Evolutionary conservation across 225 moss, liverwort and hornwort genomes (phyloP).

Genomic region (Marchantia paleacea): DNA sequence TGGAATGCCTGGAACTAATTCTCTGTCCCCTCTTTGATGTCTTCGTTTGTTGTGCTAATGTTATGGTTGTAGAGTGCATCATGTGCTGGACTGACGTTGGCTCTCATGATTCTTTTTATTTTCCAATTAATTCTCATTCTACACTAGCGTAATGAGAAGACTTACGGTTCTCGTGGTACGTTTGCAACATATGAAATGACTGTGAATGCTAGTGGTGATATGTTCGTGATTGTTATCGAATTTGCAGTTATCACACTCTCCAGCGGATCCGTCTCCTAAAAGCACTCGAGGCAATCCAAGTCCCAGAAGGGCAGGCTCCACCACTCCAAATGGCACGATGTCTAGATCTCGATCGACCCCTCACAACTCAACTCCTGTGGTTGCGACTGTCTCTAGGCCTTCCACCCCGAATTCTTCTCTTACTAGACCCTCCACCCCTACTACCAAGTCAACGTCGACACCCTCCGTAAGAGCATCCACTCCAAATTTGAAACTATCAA

Average conservation of each 20-base stretch:
- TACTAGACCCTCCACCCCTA: conserved; percentile 66
- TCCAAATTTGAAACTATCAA: conserved; percentile 39
- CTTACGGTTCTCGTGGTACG: no score
- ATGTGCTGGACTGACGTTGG: no score
- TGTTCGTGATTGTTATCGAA: background rate
- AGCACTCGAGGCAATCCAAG: conserved; percentile 44
- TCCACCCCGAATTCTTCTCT: conserved; percentile 35
- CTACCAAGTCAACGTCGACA: conserved; percentile 46
- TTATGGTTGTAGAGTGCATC: no score
- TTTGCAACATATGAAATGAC: no score
- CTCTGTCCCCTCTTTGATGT: no score
- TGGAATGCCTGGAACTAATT: no score
- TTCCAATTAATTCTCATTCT: no score
- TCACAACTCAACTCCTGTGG: conserved; percentile 25
- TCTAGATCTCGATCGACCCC: conserved; percentile 48
- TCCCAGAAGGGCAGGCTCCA: conserved; percentile 40
- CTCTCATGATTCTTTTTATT: no score
- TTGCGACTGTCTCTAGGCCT: conserved; percentile 25
- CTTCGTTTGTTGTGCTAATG: no score
- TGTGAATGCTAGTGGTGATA: background rate
- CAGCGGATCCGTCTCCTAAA: conserved; percentile 33
- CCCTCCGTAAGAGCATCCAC: conserved; percentile 40
- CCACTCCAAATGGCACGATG: conserved; percentile 41
- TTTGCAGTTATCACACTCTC: conserved; percentile 41
- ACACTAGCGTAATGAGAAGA: no score